Conservation (phyloP, 2,329 filamentous ascomycete genomes). For the Pseudogymnoascus sp. region DNA sequence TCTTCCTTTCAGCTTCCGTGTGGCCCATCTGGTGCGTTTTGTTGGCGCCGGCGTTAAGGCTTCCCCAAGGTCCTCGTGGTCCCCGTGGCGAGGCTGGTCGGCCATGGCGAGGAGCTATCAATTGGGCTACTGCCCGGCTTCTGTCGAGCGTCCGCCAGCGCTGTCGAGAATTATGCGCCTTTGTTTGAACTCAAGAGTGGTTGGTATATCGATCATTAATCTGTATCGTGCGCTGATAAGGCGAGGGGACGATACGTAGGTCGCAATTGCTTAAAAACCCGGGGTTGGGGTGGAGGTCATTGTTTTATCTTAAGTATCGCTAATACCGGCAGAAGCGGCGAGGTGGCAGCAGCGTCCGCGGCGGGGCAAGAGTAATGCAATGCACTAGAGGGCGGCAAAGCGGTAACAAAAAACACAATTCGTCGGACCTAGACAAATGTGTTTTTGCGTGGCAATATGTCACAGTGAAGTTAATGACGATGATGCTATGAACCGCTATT, state of each 20-base stretch:
- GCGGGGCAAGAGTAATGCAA: slow-evolving; percentile 2
- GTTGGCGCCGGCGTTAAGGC: slow-evolving; percentile 49
- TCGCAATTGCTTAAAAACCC: slow-evolving; percentile 1
- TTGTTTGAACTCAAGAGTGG: slow-evolving; percentile 1
- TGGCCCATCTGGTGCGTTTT: slow-evolving; percentile 89
- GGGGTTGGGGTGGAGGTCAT: slow-evolving; percentile 4
- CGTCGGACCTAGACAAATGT: not conserved
- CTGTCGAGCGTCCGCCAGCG: slow-evolving; percentile 8
- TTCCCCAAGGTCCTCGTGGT: slow-evolving; percentile 17
- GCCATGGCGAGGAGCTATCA: slow-evolving; percentile 24
- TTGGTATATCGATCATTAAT: slow-evolving; percentile 1
- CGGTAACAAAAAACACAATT: slow-evolving; percentile 3
- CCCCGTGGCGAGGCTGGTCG: slow-evolving; percentile 16
- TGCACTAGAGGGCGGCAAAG: slow-evolving; percentile 6
- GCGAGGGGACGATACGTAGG: not conserved
- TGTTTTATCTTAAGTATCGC: slow-evolving; percentile 1
- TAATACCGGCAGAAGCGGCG: slow-evolving; percentile 6
- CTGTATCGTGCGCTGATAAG: not conserved
- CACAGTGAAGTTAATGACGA: slow-evolving; percentile 1
- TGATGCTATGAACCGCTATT: not conserved
- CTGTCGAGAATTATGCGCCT: slow-evolving; percentile 1
- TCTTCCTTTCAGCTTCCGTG: slow-evolving; percentile 72
- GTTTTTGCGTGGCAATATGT: slow-evolving; percentile 7
- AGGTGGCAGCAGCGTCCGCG: slow-evolving; percentile 6
- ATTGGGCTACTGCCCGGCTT: slow-evolving; percentile 4